Base-by-base conservation (phyloP, 495 filamentous ascomycete genomes). In the Penicillium steckii region DNA sequence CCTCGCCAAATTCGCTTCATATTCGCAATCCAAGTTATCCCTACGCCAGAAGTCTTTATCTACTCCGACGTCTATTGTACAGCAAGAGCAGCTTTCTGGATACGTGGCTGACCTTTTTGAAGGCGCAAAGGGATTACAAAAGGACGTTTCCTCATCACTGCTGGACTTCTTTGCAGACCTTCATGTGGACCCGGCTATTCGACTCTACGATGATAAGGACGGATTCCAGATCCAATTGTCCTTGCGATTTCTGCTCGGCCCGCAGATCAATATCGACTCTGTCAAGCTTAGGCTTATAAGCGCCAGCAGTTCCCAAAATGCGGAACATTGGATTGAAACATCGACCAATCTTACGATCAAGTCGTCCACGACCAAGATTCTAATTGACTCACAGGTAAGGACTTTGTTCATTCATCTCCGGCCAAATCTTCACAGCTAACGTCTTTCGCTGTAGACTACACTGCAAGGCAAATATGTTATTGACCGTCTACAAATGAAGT, bases 381-480 rank as follows among this genome's bases (percentile, higher is more conserved):
- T 72, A 37, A 64, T 77, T 23, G 71, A 70, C 47, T 77, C 71
- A 48, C 50, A 61, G 51, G 74, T 75, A 56, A 53, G 70, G 58
- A 25, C 18, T 35, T 22, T 32, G 19, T 49, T 9, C 23, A 22
- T 4, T n/a, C 15, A 10, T 9, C 1, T 19, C 2, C 26, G 3
- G 13, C 13, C 21, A 17, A 17, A 25, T 21, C 8, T 33, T 8
- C 4, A 40, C 30, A 44, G 23, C 60, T 78, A 46, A 78, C 68
- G 0, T 54, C 1, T 26, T 18, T 51, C 2, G 33, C 33, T 15
- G 8, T 23, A 86, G 80, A 73, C 74, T 33, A 84, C 85, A 25
- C 81, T 89, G 9, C 83, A 85, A 46, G 94, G 91, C 7, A 80
- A 79, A 48, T 97, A 90, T 56, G 76, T 85, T 45, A 80, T 91